phyloP scores from a whole-genome alignment of 805 yeast genomes.

The Candida loeiensis region DNA sequence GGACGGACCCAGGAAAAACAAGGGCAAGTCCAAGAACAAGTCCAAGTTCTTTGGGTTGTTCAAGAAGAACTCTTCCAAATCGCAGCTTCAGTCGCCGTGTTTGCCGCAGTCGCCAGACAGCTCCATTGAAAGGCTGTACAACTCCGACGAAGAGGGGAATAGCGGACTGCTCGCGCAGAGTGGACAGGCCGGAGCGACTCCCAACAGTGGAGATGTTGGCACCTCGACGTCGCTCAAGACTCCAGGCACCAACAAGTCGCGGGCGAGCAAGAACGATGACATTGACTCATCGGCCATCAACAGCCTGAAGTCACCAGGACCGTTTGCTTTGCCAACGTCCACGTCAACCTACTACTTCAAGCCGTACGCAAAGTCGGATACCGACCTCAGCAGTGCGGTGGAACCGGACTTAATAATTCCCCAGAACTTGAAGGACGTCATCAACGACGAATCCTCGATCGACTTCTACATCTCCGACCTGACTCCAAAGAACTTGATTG shows the following conservation, averaged over 20 bases:
- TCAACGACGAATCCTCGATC: constrained; percentile 35
- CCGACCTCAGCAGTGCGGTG: constrained; percentile 6
- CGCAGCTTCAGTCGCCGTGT: constrained; percentile 9
- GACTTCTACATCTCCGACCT: constrained; percentile 37
- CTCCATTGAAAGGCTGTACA: constrained; percentile 9
- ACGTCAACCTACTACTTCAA: constrained; percentile 40
- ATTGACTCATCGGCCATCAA: constrained; percentile 4
- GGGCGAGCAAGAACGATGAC: constrained; percentile 1
- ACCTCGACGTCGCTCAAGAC: constrained; percentile 3
- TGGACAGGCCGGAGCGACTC: too few species aligned
- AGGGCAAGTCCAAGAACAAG: constrained; percentile 6
- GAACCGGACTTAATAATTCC: constrained; percentile 31
- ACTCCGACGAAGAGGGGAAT: constrained; percentile 4
- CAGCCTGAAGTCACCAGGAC: constrained; percentile 15
- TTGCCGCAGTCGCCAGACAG: constrained; percentile 16
- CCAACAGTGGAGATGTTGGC: too few species aligned
- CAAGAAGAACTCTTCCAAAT: constrained; percentile 23
- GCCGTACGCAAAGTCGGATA: constrained; percentile 30
- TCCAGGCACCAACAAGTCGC: constrained; percentile 5
- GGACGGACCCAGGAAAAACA: constrained; percentile 6
- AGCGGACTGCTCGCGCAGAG: neutral
- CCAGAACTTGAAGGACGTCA: constrained; percentile 31
- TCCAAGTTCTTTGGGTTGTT: constrained; percentile 31
- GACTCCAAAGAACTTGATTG: constrained; percentile 33
- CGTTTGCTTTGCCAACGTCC: constrained; percentile 45